Base-by-base conservation (phyloP, 768 basidiomycete genomes). In the Gautieria morchelliformis region DNA sequence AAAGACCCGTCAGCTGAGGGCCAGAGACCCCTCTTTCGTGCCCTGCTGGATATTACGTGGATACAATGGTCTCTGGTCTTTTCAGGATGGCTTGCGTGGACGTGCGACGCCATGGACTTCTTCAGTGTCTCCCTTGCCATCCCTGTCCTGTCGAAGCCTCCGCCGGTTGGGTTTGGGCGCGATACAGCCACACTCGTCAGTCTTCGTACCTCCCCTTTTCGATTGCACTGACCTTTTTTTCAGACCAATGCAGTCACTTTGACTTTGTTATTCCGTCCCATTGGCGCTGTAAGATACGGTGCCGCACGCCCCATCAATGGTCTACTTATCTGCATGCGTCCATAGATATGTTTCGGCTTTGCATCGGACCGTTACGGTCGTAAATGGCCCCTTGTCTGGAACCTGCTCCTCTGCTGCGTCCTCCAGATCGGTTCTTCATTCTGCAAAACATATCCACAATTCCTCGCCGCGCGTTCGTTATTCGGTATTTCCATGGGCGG, bases 401-500 rank as follows among this genome's bases (percentile, higher is more conserved):
- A 93, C 67, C 75, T 94, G 20, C 46, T 91, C 24, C 66, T 93
- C 48, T 80, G 91, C 60, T 75, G 79, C 14, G 67, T 78, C 5
- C 80, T 96, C 53, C 83, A 93, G 64, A 79, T 96, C 22, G 88
- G 83, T 0, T 82, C 83, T 1, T 85, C 89, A 27, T 97, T 94
- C 70, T 83, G 84, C 44, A 76, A 84, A 17, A 90, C 84, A 0
- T 97, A 81, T 71, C 33, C 59, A 0, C 76, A 85, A 60, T 98
- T 98, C 74, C 79, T 97, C 24, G 92, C 80, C 15, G 75, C 92
- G 5, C 80, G 93, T 6, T 79, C 84, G 1, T 75, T 96, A 45
- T 94, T 93, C 66, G 91, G 91, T 59, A 79, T 93, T 52, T 85
- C 83, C 0, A 91, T 93, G 89, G 89, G 90, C 35, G 89, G 89